A percentile compares a stretch with the other conserved stretches of the same genome.
Evolutionary conservation across 805 yeast genomes (phyloP).

Genomic region (Candida orba): DNA sequence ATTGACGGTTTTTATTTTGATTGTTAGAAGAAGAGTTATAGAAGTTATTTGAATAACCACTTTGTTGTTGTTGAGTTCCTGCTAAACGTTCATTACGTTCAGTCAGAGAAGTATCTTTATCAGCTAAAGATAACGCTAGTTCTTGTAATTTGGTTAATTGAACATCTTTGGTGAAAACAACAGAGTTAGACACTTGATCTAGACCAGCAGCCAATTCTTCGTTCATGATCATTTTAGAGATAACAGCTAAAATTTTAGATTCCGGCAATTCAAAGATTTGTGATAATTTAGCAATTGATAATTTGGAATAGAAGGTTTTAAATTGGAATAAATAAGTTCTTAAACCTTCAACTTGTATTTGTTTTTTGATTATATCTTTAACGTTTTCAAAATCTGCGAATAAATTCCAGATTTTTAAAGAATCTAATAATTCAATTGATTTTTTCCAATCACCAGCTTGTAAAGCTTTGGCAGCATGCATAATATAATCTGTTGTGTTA

Average conservation of each 20-base stretch:
- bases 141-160: slow-evolving; percentile 83
- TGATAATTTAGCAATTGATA: slow-evolving; percentile 62
- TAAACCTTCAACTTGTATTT: slow-evolving; percentile 84
- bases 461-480: slow-evolving; percentile 86
- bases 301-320: slow-evolving; percentile 65
- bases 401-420: slow-evolving; percentile 82
- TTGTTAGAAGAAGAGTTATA: slow-evolving; percentile 12
- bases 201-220: slow-evolving; percentile 74
- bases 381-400: slow-evolving; percentile 62
- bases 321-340: slow-evolving; percentile 88
- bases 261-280: slow-evolving; percentile 56
- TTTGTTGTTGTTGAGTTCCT: slow-evolving; percentile 45
- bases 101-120: slow-evolving; percentile 66
- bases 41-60: slow-evolving; percentile 16
- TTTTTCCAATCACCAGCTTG: slow-evolving; percentile 86
- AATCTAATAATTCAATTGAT: slow-evolving; percentile 61
- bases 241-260: slow-evolving; percentile 50
- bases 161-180: slow-evolving; percentile 68
- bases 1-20: slow-evolving; percentile 21
- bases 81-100: slow-evolving; percentile 84
- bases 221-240: slow-evolving; percentile 67
- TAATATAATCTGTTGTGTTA: slow-evolving; percentile 85
- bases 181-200: slow-evolving; percentile 54
- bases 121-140: slow-evolving; percentile 77
- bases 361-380: slow-evolving; percentile 63